Base-by-base conservation (phyloP, 352 stramenopile species). In the Pythium dissimile region DNA sequence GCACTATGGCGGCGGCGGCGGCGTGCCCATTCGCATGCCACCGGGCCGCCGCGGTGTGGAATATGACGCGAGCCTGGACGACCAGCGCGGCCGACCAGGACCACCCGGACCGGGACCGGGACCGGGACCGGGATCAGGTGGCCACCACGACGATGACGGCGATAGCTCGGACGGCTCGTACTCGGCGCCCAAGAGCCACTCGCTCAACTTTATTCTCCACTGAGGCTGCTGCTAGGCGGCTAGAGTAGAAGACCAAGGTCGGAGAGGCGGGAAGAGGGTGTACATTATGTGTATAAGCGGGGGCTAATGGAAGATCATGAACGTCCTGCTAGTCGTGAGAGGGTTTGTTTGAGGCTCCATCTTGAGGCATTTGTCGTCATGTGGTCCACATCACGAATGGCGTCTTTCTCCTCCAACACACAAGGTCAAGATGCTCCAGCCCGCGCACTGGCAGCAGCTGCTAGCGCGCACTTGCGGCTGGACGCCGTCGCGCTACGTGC, bases 181-280 rank as follows among this genome's bases (percentile, higher is more conserved):
- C 62, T 73, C 66, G 60, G 56, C 57, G 10, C 71, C 74, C 39
- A 92, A 92, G 68, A 86, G 75, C 41, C 82, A 92, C 64, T 89
- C 82, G 58, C 75, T 92, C 59, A 89, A 92, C 71, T 92, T 88
- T 45, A 92, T 92, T 32, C 63, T 92, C 59, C 80, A 89, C 69
- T 92, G 61, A 59, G 27, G n/a, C n/a, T n/a, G n/a, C n/a, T n/a
- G n/a, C n/a, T n/a, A n/a, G n/a, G n/a, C n/a, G n/a, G n/a, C n/a
- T n/a, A n/a, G n/a, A n/a, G n/a, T n/a, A n/a, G n/a, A n/a, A n/a
- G n/a, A n/a, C n/a, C n/a, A n/a, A n/a, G n/a, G n/a, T n/a, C n/a
- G n/a, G n/a, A n/a, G n/a, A n/a, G n/a, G n/a, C n/a, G n/a, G n/a
- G n/a, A n/a, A n/a, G n/a, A n/a, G n/a, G n/a, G n/a, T n/a, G n/a